These are phyloP conservation scores for Neurospora sp. DNA, from an alignment of 2,329 filamentous ascomycete species.

Conservation along the genomic window DNA sequence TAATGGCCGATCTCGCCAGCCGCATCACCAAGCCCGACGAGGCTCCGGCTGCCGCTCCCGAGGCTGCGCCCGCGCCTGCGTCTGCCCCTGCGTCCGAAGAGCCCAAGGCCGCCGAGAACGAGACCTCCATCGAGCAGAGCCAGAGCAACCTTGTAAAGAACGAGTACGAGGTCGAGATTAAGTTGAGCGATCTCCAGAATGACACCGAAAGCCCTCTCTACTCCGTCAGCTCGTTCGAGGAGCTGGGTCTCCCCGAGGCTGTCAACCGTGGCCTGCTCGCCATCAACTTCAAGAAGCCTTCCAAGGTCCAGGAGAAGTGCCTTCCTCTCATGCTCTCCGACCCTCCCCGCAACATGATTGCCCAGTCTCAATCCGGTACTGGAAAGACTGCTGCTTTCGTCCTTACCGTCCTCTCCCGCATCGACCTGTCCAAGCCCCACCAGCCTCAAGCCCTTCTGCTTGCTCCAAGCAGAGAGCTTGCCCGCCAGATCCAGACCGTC, in stretches of 20 bases:
- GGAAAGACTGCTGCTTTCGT: constrained; percentile 97
- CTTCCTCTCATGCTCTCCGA: constrained; percentile 78
- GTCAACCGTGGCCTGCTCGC: constrained; percentile 68
- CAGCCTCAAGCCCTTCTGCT: constrained; percentile 80
- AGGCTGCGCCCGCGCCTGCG: constrained; percentile 11
- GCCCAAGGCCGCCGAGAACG: constrained; percentile 3
- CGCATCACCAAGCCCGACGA: constrained; percentile 38
- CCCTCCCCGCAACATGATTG: constrained; percentile 90
- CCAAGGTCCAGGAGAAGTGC: constrained; percentile 94
- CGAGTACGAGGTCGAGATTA: constrained; percentile 83
- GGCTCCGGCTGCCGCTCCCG: constrained; percentile 15
- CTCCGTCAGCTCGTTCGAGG: constrained; percentile 73
- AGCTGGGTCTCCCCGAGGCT: constrained; percentile 57
- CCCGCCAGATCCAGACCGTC: constrained; percentile 85
- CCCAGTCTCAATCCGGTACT: constrained; percentile 97
- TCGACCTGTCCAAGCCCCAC: constrained; percentile 60
- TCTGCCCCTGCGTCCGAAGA: not conserved
- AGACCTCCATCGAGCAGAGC: constrained; percentile 15
- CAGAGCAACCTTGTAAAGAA: constrained; percentile 53
- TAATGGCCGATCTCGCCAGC: constrained; percentile 41
- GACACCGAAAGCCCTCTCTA: constrained; percentile 81
- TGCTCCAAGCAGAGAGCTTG: constrained; percentile 87
- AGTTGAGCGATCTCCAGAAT: constrained; percentile 78
- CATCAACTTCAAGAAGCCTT: constrained; percentile 88
- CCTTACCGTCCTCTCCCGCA: constrained; percentile 77